A percentile compares a stretch with the other conserved stretches of the same genome.
These are phyloP conservation scores for Meyerozyma elateridarum DNA, from an alignment of 1,139 yeast species.

Conservation along the genomic window DNA sequence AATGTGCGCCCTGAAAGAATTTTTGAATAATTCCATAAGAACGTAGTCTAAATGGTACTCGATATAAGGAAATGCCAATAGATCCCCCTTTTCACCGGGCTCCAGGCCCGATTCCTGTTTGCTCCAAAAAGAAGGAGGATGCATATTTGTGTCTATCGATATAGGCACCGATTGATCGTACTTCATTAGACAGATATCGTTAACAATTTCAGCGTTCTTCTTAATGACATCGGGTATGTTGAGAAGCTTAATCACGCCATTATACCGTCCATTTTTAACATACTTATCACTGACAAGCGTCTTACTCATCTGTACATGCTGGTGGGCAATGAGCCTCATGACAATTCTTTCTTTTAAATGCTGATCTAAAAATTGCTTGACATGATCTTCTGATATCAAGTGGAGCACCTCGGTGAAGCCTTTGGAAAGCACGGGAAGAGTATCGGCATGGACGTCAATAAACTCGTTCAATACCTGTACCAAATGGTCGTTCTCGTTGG, in stretches of 20 bases:
- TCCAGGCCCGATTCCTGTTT: slow-evolving; percentile 23
- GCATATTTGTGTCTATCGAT: slow-evolving; percentile 44
- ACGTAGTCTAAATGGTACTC: slow-evolving; percentile 86
- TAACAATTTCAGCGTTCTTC: slow-evolving; percentile 68
- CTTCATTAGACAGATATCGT: slow-evolving; percentile 75
- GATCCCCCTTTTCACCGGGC: slow-evolving; percentile 17
- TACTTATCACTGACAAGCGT: slow-evolving; percentile 26
- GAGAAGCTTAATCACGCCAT: slow-evolving; percentile 69
- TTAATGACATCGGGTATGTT: slow-evolving; percentile 56
- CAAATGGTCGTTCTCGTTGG: slow-evolving; percentile 51
- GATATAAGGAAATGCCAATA: slow-evolving; percentile 61
- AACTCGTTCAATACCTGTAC: slow-evolving; percentile 49
- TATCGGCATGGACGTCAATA: slow-evolving; percentile 75
- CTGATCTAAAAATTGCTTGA: slow-evolving; percentile 62
- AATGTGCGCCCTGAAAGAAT: slow-evolving; percentile 80
- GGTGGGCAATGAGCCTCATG: slow-evolving; percentile 81
- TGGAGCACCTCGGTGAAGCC: slow-evolving; percentile 76
- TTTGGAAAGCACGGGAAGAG: slow-evolving; percentile 71
- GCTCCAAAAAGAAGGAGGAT: slow-evolving; percentile 32
- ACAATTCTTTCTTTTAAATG: slow-evolving; percentile 82
- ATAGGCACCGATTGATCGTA: slow-evolving; percentile 70
- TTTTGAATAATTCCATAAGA: slow-evolving; percentile 80
- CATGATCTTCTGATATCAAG: slow-evolving; percentile 44
- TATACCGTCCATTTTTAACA: slow-evolving; percentile 39
- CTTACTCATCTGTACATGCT: slow-evolving; percentile 60